Evolutionary conservation across 192 early-diverging fungal species (phyloP), one percentile per base, ranked within the genome.

Genomic region (Kickxella alabastrina): DNA sequence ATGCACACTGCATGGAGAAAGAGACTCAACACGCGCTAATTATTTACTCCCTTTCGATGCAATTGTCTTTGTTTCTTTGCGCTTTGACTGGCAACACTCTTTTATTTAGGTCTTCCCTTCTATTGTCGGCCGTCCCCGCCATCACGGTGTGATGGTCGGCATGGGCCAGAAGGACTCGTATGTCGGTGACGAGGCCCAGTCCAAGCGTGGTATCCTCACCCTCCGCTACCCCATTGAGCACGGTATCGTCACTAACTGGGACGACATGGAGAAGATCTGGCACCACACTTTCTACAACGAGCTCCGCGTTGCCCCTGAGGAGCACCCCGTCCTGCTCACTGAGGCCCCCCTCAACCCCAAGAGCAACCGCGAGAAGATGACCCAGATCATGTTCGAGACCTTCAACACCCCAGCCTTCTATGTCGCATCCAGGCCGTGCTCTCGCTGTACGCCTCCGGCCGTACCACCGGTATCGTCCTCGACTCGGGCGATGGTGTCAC

Each of bases 381-480:
- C 90, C 57, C 92, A 99, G 80, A 94, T 99, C 71, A 96, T 96
- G 93, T 99, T 97, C 62, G 96, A 97, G 83, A 91, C 92, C 61
- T 97, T 96, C 86, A 92, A 93, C 73, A 82, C 85, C 39, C 92
- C 92, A 53, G 96, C 91, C 48, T 94, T 97, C 85, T 99, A 96
- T 76, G 92, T 99, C 49, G 83, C 67, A 97, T 95, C 75, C 93
- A 95, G 75, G 92, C 94, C 43, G 96, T 95, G 6, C 83, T 99
- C 26, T 91, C 96, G 64, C 83, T 96, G 29, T 96, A 95, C 75
- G 91, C 94, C 45, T 93, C 92, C 45, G 94, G 94, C 68, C 89
- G 90, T 83, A 94, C 90, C 63, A 97, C 93, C 54, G 96, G 96
- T 92, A 90, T 97, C 55, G 95, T 99, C 27, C 79, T 99, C 17